These are phyloP conservation scores for Syzygium oleosum DNA, from an alignment of 345 rosid species.

Conservation along the genomic window DNA sequence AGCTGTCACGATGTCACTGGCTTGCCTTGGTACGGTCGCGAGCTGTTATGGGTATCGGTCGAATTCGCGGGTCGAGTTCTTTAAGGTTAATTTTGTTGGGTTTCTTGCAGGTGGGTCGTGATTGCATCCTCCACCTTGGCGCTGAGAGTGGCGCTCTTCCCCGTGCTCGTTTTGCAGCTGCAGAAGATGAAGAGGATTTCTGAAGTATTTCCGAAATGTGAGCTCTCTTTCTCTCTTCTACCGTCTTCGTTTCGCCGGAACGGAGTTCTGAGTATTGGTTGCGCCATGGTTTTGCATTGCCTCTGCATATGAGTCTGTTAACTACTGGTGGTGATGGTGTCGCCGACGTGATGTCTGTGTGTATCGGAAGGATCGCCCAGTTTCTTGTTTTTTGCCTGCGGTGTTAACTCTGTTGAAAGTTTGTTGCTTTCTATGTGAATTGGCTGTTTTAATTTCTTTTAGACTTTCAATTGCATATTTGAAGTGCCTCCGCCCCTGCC, in stretches of 20 bases:
- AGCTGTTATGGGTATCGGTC: not conserved
- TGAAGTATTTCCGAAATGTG: slow-evolving; percentile 61
- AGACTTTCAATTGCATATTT: slow-evolving; percentile 16
- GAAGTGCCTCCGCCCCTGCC: slow-evolving; percentile 85
- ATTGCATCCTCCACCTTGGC: slow-evolving; percentile 69
- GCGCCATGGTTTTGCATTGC: not conserved
- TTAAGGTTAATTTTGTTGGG: not conserved
- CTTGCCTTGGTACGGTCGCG: slow-evolving; percentile 57
- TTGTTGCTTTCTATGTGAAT: not conserved
- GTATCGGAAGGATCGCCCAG: not conserved
- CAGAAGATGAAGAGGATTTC: slow-evolving; percentile 46
- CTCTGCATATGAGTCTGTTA: not conserved
- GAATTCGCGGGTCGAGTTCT: not conserved
- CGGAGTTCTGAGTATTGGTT: not conserved
- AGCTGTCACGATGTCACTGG: slow-evolving; percentile 66
- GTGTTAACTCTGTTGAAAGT: not conserved
- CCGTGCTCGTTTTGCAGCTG: slow-evolving; percentile 57
- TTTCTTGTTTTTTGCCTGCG: not conserved
- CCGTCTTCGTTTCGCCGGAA: not conserved
- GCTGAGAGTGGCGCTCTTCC: slow-evolving; percentile 56
- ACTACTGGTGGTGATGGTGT: not conserved
- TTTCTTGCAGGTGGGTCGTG: slow-evolving; percentile 64
- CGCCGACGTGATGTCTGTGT: not conserved
- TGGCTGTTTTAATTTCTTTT: slow-evolving; percentile 4
- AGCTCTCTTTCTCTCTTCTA: slow-evolving; percentile 7